Evolutionary conservation across 2,329 filamentous ascomycete genomes (phyloP), one percentile per base, ranked within the genome.

Genomic region (Orbilia brochopaga): DNA sequence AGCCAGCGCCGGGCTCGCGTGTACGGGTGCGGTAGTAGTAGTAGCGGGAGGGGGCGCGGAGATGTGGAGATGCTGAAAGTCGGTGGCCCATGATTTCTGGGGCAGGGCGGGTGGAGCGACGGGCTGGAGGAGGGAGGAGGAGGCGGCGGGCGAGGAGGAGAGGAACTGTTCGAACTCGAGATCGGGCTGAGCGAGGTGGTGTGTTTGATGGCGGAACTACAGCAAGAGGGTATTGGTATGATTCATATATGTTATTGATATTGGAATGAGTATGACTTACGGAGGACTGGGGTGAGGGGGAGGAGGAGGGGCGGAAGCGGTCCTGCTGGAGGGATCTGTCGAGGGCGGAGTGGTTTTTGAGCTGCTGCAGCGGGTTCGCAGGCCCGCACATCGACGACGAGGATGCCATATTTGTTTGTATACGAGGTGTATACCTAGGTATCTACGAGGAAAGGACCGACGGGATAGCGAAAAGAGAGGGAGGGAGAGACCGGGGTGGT

Each of bases 321-420:
- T 92, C 90, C 79, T 91, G 90, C 77, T 92, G 89, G 54, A 89
- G 82, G 8, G 87, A 87, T 61, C 88, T 83, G 78, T 92, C 88
- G 73, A 85, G 83, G 54, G 87, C 83, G 10, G 85, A 81, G 79
- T 91, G 89, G 76, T 88, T 87, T 76, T 88, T 85, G 78, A 92
- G 86, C 77, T 85, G 88, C 79, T 91, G 89, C 58, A 90, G 84
- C 74, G 88, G 84, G 79, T 90, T 91, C 11, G 89, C 90, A 17
- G 89, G 88, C 69, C 90, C 89, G 78, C 90, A 92, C 63, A 90
- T 73, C 8, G 69, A 73, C 8, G 60, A 56, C 7, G 62, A 72
- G 27, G 74, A 75, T 6, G 75, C 66, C 73, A 75, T 74, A 55
- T 13, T 15, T 42, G 11, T 42, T 42, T 2, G 5, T 42, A 42